Percentiles rank a stretch among this genome's conserved stretches.
These are phyloP conservation scores for Aphanoascus verrucosus DNA, from an alignment of 2,329 filamentous ascomycete species.

Conservation along the genomic window DNA sequence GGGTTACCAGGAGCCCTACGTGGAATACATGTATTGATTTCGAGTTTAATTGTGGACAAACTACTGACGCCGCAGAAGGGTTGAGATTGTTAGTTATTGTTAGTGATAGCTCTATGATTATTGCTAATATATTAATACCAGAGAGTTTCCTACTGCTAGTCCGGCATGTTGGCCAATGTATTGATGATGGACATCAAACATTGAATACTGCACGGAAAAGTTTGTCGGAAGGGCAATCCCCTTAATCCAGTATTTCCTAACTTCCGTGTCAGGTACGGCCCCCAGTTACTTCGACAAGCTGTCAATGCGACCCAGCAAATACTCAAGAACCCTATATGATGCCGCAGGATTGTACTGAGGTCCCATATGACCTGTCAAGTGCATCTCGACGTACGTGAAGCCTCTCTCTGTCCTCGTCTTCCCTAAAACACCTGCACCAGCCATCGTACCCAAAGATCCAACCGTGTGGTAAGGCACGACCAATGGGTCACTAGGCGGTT, in stretches of 20 bases:
- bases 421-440: slow-evolving; percentile 58
- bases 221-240: no score
- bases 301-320: slow-evolving; percentile 55
- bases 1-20: background rate
- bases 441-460: slow-evolving; percentile 37
- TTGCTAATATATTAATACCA: no score
- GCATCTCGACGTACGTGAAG: slow-evolving; percentile 58
- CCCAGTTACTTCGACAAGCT: slow-evolving; percentile 9
- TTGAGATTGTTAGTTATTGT: background rate
- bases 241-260: background rate
- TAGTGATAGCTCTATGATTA: background rate
- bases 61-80: background rate
- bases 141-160: no score
- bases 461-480: slow-evolving; percentile 56
- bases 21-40: background rate
- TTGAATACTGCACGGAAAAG: no score
- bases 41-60: background rate
- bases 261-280: no score
- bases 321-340: slow-evolving; percentile 59
- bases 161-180: no score
- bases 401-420: slow-evolving; percentile 62
- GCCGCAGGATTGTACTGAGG: slow-evolving; percentile 35
- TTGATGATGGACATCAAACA: no score
- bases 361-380: slow-evolving; percentile 50
- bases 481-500: slow-evolving; percentile 49